Evolutionary conservation across 2,329 filamentous ascomycete species (phyloP).

Genomic region (Magnaporthales sp.): DNA sequence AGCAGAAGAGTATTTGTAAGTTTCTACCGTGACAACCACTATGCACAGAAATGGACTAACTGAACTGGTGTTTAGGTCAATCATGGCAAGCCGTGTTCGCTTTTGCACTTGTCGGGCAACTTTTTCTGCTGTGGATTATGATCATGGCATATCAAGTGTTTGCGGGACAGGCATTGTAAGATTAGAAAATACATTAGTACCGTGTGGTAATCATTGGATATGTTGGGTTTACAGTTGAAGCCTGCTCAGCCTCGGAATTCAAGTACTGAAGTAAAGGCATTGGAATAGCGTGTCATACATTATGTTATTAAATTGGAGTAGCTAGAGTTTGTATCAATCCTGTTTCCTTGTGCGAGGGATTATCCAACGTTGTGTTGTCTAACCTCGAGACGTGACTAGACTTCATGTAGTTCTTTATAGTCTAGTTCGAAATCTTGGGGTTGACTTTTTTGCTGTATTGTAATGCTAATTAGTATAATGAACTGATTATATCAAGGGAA

Average conservation of each 20-base stretch:
- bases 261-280: background rate
- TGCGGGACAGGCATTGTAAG: slow-evolving; percentile 19
- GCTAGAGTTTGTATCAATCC: background rate
- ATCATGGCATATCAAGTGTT: slow-evolving; percentile 60
- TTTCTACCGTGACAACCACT: slow-evolving; percentile 10
- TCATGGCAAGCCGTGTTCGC: slow-evolving; percentile 58
- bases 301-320: background rate
- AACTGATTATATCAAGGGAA: background rate
- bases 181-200: background rate
- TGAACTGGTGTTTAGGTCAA: slow-evolving; percentile 32
- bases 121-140: slow-evolving; percentile 61
- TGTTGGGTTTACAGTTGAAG: background rate
- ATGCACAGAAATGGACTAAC: too few relatives aligned
- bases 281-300: background rate
- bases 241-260: background rate
- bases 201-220: background rate
- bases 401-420: background rate
- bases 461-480: background rate
- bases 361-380: background rate
- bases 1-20: slow-evolving; percentile 56
- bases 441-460: slow-evolving; percentile 25
- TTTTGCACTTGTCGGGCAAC: slow-evolving; percentile 48
- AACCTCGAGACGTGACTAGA: background rate
- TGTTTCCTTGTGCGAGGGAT: background rate
- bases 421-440: slow-evolving; percentile 20